These are phyloP conservation scores for Akanthomyces dipterigenus DNA, from an alignment of 2,329 filamentous ascomycete species.

Conservation along the genomic window DNA sequence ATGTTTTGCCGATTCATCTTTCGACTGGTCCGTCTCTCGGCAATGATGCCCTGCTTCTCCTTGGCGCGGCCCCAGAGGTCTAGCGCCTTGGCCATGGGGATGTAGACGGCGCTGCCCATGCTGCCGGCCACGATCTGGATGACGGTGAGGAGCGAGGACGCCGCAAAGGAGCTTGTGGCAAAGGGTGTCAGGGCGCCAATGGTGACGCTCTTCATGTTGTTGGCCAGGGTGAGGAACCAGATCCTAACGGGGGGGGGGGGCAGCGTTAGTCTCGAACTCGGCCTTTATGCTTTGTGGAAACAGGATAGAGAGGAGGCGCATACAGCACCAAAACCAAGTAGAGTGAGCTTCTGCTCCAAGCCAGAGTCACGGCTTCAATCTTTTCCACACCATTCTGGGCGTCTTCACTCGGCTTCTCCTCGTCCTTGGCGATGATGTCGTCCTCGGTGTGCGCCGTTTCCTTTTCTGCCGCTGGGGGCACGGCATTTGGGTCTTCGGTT, in stretches of 20 bases:
- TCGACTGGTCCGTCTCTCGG: neutral
- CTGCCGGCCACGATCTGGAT: neutral
- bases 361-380: neutral
- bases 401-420: neutral
- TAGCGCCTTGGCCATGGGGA: conserved; percentile 55
- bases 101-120: neutral
- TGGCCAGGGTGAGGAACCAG: conserved; percentile 3
- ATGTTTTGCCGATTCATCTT: neutral
- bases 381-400: neutral
- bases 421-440: neutral
- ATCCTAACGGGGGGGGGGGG: neutral
- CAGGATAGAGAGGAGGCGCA: neutral
- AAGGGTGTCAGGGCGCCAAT: neutral
- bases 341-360: neutral
- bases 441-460: neutral
- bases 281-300: no score
- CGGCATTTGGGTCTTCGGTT: neutral
- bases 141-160: neutral
- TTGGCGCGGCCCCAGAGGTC: conserved; percentile 59
- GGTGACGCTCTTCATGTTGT: conserved; percentile 3
- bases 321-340: neutral
- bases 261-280: neutral
- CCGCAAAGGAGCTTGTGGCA: neutral
- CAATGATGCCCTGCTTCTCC: conserved; percentile 30
- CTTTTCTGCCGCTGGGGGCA: neutral